Evolutionary conservation across 129 eudicot species (phyloP), one percentile per base, ranked within the genome.

Genomic region (Ambrosia artemisiifolia): DNA sequence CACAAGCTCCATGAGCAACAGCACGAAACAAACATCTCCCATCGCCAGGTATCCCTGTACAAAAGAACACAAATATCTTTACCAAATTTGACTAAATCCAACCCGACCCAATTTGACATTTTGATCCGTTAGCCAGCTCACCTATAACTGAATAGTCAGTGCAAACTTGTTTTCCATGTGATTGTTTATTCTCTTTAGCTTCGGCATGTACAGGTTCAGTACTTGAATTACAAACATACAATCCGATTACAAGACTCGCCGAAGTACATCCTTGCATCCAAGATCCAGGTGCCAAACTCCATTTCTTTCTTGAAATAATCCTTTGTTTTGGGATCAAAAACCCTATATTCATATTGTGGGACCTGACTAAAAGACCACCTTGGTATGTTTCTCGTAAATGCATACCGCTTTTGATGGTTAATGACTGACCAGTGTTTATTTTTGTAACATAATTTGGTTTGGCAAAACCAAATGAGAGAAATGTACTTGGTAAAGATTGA

Each of bases 1-100:
- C n/a, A 72, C 91, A 88, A 75, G 99, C 97, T 56, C 99, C 99
- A 80, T 94, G 97, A 69, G 96, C 96, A 80, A 94, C 89, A 20
- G 99, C 90, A 20, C 99, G 91, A 80, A 94, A 94, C 82, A 94
- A 84, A 79, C 99, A 94, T 82, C 97, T 88, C 32, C 99, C 99
- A 70, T 94, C 99, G 42, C 99, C 99, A 56, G 99, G 97, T 79
- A 94, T 94, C 76, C 98, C 98, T 93, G 82, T 64, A 49, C 57
- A 40, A 57, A 1, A 13, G 59, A 40, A 35, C 9, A 36, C 0
- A 11, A 19, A 34, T 20, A 6, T 13, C 16, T 5, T 32, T 44
- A 68, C 5, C 47, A 48, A 51, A 57, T 12, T 11, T 34, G 44
- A 19, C 64, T 30, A 20, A 9, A 32, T 17, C 32, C 14, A 5